Base-by-base conservation (phyloP, 352 stramenopile species). In the Phytopythium aichiense region DNA sequence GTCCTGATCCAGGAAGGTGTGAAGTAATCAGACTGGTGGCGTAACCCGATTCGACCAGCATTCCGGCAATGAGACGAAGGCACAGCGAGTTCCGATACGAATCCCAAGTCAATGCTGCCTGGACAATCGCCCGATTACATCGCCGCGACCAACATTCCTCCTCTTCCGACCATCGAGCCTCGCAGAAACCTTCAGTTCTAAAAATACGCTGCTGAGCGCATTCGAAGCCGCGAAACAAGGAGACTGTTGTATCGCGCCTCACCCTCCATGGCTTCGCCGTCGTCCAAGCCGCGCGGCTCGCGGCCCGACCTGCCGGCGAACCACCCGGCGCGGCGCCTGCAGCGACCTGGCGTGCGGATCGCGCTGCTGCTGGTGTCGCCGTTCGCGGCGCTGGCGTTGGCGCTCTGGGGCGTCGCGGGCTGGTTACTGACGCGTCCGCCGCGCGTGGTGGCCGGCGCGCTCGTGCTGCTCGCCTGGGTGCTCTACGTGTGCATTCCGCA, bases 401-500 rank as follows among this genome's bases (percentile, higher is more conserved):
- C 70, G 38, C 49, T 89, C 30, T 93, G 81, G 81, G 74, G 79
- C 13, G 5, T 80, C 37, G 30, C 88, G 15, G 76, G 81, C 22
- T 71, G 72, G 22, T 9, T 87, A 5, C 65, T 93, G 25, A 87
- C 78, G 5, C 71, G 81, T 2, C 68, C 84, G 3, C 42, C 62
- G 15, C 69, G 73, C 22, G 53, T 63, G 25, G 73, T 84, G 58
- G 78, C 68, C 3, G 61, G 30, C 20, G 35, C 69, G 23, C 56
- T 71, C 2, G 42, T 78, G 20, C 46, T 61, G 28, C 16, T 73
- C 15, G 68, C 73, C 33, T 82, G 79, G 74, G 60, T 69, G n/a
- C 53, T 92, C 25, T 90, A 80, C 56, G 64, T 89, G 25, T 76
- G 59, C 28, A 72, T 88, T 38, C 79, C 76, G n/a, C 63, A 73